Conservation (phyloP, 192 early-diverging fungal genomes). For the Gryganskiella cystojenkinii region DNA sequence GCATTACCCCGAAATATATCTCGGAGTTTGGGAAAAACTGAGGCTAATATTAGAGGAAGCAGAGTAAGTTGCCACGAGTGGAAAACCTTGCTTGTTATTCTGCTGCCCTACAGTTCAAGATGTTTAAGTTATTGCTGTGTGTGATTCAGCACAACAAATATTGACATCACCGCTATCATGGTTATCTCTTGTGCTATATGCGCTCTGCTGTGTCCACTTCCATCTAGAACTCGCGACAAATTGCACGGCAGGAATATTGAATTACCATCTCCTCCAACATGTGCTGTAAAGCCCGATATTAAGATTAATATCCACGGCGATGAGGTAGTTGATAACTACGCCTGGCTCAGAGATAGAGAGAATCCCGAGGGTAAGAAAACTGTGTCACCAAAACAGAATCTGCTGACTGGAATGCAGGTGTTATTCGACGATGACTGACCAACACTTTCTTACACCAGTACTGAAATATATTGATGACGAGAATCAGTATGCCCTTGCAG, state of each 20-base stretch:
- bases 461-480: conserved; percentile 67
- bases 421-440: no score
- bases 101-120: no score
- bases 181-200: no score
- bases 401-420: no score
- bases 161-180: no score
- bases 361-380: conserved; percentile 49
- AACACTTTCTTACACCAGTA: no score
- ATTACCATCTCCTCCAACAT: conserved; percentile 33
- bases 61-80: conserved; percentile 24
- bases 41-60: conserved; percentile 28
- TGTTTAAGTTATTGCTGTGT: no score
- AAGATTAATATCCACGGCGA: conserved; percentile 61
- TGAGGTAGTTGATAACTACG: conserved; percentile 62
- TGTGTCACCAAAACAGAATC: no score
- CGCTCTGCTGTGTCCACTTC: no score
- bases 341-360: conserved; percentile 64
- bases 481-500: conserved; percentile 61
- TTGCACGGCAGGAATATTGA: conserved; percentile 47
- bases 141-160: no score
- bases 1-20: conserved; percentile 35
- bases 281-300: conserved; percentile 26
- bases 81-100: no score
- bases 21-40: conserved; percentile 38
- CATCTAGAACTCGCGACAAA: conserved; percentile 36